These are phyloP conservation scores for Straminergon stramineum DNA, from an alignment of 225 moss, liverwort and hornwort species.

Conservation along the genomic window DNA sequence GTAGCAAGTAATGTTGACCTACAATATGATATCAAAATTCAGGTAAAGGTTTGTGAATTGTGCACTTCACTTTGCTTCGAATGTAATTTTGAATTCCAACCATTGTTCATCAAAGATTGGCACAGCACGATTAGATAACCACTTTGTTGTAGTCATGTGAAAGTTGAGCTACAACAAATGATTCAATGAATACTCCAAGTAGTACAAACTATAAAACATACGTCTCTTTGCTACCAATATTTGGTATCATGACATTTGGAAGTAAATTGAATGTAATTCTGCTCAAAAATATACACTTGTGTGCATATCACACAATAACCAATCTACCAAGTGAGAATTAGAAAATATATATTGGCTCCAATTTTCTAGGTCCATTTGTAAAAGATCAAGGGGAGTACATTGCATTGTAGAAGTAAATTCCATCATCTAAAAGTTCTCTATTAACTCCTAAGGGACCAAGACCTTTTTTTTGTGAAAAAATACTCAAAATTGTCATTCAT, in stretches of 20 bases:
- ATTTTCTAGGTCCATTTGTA: not conserved
- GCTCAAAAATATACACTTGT: not conserved
- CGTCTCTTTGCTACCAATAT: not conserved
- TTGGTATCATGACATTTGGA: not conserved
- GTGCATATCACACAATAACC: rapidly evolving
- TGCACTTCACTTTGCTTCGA: too few relatives aligned
- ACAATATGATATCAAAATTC: not conserved
- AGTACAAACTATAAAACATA: not conserved
- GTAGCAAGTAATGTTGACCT: not conserved
- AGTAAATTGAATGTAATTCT: not conserved
- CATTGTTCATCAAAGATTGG: not conserved
- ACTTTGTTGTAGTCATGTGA: not conserved
- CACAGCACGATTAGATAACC: not conserved
- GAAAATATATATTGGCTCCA: rapidly evolving
- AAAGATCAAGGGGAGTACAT: not conserved
- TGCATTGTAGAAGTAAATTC: not conserved
- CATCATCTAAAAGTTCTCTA: not conserved
- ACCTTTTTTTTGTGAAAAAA: too few relatives aligned
- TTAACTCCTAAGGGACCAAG: too few relatives aligned
- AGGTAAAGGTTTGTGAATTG: not conserved
- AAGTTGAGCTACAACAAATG: not conserved
- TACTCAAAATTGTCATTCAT: too few relatives aligned
- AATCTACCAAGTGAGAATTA: not conserved
- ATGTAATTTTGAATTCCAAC: not conserved
- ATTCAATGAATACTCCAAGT: not conserved